A percentile compares a stretch with the other conserved stretches of the same genome.
phyloP scores from a whole-genome alignment of 805 yeast species.

The Metschnikowia anglica region DNA sequence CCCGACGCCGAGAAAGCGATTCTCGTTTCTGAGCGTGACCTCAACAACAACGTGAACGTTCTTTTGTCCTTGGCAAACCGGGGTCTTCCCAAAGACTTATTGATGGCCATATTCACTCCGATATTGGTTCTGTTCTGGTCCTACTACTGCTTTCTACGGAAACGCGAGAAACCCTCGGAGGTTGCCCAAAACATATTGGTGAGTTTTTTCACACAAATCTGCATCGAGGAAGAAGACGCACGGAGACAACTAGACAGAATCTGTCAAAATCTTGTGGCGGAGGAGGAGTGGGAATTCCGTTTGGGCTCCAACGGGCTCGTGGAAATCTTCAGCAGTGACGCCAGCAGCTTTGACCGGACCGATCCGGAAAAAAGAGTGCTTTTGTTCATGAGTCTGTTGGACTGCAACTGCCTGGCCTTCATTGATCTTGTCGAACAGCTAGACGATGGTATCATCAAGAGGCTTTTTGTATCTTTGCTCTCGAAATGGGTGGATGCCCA shows the following conservation, averaged over 20 bases:
- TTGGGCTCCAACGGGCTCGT: constrained; percentile 41
- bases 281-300: constrained; percentile 41
- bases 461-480: constrained; percentile 51
- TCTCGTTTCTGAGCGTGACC: constrained; percentile 44
- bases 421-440: constrained; percentile 48
- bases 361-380: constrained; percentile 29
- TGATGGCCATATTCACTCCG: constrained; percentile 29
- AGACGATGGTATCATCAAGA: constrained; percentile 47
- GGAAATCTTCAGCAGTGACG: constrained; percentile 24
- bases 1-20: constrained; percentile 19
- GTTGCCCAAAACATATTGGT: constrained; percentile 40
- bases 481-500: constrained; percentile 55
- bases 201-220: constrained; percentile 31
- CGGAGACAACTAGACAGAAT: constrained; percentile 28
- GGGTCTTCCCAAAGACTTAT: constrained; percentile 27
- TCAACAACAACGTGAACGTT: constrained; percentile 66
- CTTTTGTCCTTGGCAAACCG: constrained; percentile 58
- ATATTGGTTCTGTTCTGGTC: constrained; percentile 44
- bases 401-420: constrained; percentile 26
- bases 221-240: constrained; percentile 18
- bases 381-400: constrained; percentile 30
- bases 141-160: constrained; percentile 39
- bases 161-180: constrained; percentile 30
- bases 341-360: not conserved
- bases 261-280: constrained; percentile 33